Base-by-base conservation (phyloP, 768 basidiomycete species). In the Pulveroboletus sp. region DNA sequence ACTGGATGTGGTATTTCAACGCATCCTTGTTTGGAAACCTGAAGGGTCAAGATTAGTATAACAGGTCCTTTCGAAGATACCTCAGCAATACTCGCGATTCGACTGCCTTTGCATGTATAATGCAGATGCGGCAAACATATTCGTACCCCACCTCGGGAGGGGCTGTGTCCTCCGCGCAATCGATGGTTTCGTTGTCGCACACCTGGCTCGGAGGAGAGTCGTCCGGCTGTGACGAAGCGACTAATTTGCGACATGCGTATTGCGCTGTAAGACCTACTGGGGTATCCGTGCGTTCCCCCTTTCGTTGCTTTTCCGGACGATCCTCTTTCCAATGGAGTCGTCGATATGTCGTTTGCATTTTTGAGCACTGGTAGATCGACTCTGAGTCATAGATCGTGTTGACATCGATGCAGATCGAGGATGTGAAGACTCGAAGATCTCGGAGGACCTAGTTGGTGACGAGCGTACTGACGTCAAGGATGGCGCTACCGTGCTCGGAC, bases 11-110 rank as follows among this genome's bases (percentile, higher is more conserved):
- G 19, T 55, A 41, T 17, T 57, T 57, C 14, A 52, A 13, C 1
- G 40, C 16, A 13, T 56, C 55, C 21, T 17, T 57, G 4, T 50
- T 40, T 11, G 55, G 52, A 1, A 41, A 8, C 10, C 55, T 56
- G 20, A 16, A 36, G 8, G 16, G 46, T 13, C 19, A 3, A 14
- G 16, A 3, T 57, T 3, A 57, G 33, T 3, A 19, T 32, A 38
- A 32, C 5, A n/a, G 5, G 12, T 9, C 27, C 3, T 7, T 4
- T 13, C 4, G 19, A 14, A 9, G 20, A n/a, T 32, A 21, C 10
- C 23, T 10, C 16, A 50, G 31, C 6, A 3, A 25, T 16, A 25
- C 49, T 32, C 17, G 47, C 49, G 21, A 17, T n/a, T 0, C 6
- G 43, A 16, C 12, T 0, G 5, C 0, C 2, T 10, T 27, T 23